Conservation (phyloP, 2,329 filamentous ascomycete genomes). For the Penicillium sp. region DNA sequence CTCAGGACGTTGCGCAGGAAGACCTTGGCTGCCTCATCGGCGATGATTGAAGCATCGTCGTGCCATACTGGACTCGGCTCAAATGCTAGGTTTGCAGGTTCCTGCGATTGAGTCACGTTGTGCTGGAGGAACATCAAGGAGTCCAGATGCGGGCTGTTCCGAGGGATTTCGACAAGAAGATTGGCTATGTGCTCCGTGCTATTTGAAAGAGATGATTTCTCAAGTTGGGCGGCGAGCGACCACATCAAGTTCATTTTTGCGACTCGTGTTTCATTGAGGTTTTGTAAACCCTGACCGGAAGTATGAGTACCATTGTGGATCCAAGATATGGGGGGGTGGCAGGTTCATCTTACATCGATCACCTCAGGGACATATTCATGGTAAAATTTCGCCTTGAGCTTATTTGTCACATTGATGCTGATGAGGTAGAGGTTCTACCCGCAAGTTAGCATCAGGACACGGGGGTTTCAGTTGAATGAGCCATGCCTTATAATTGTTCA, state of each 20-base stretch:
- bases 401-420: slow-evolving; percentile 93
- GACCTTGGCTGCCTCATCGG: slow-evolving; percentile 81
- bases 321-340: background rate
- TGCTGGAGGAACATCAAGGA: slow-evolving; percentile 98
- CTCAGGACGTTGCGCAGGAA: slow-evolving; percentile 88
- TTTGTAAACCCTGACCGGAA: slow-evolving; percentile 65
- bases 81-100: slow-evolving; percentile 80
- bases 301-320: slow-evolving; percentile 4
- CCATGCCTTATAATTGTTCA: slow-evolving; percentile 81
- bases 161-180: slow-evolving; percentile 74
- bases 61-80: slow-evolving; percentile 97
- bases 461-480: no score
- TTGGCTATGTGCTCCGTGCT: slow-evolving; percentile 71
- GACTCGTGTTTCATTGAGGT: slow-evolving; percentile 86
- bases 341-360: slow-evolving; percentile 64
- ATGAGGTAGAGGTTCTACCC: slow-evolving; percentile 90
- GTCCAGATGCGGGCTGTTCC: slow-evolving; percentile 85
- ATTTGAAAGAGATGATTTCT: slow-evolving; percentile 72
- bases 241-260: slow-evolving; percentile 81
- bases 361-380: slow-evolving; percentile 94
- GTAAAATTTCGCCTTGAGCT: slow-evolving; percentile 96
- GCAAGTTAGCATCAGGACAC: slow-evolving; percentile 23
- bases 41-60: slow-evolving; percentile 82
- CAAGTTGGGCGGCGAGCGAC: slow-evolving; percentile 74
- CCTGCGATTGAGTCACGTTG: slow-evolving; percentile 78